Evolutionary conservation across 805 yeast genomes (phyloP).

Genomic region (Wickerhamiella dianesei): DNA sequence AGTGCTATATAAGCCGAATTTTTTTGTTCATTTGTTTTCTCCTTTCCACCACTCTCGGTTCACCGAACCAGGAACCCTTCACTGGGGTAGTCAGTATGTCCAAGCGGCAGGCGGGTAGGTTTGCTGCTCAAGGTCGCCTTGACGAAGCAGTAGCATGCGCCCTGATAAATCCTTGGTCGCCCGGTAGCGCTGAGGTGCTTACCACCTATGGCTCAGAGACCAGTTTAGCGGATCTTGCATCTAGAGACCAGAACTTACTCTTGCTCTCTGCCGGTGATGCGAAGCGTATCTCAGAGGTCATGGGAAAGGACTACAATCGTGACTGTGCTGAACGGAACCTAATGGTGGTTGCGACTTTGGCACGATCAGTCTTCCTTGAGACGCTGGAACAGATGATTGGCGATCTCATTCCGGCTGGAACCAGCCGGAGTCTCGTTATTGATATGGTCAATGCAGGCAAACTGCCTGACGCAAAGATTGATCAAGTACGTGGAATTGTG

Average conservation of each 20-base stretch:
- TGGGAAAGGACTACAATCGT: background rate
- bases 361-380: slow-evolving; percentile 10
- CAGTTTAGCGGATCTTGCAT: background rate
- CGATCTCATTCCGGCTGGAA: slow-evolving; percentile 2
- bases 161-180: background rate
- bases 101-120: background rate
- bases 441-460: slow-evolving; percentile 6
- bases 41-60: background rate
- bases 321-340: slow-evolving; percentile 16
- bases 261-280: background rate
- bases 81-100: background rate
- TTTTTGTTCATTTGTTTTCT: no score
- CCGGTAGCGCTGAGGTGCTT: background rate
- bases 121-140: background rate
- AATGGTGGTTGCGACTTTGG: slow-evolving; percentile 7
- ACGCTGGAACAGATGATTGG: slow-evolving; percentile 6
- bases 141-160: slow-evolving; percentile 1
- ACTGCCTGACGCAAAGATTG: slow-evolving; percentile 11
- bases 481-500: slow-evolving; percentile 11
- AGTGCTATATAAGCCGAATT: background rate
- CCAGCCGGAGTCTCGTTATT: slow-evolving; percentile 8
- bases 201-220: background rate
- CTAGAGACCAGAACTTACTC: background rate
- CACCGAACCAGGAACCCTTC: background rate
- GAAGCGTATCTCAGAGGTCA: background rate